Evolutionary conservation across 2,329 filamentous ascomycete genomes (phyloP).

Genomic region (Penicillium occitanis): DNA sequence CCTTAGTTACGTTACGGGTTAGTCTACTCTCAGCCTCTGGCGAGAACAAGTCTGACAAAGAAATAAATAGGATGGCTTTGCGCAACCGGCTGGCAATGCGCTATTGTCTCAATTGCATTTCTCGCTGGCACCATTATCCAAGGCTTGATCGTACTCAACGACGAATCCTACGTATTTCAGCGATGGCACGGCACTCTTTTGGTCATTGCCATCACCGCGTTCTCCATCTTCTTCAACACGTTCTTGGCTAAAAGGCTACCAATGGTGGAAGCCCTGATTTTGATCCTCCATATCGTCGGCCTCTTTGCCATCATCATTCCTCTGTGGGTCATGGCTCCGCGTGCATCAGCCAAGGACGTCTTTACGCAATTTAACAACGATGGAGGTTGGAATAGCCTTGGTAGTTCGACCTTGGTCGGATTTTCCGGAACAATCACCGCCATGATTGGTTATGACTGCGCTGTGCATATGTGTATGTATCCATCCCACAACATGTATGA

Average conservation of each 20-base stretch:
- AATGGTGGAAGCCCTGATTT: constrained; percentile 38
- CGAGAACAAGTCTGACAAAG: not conserved
- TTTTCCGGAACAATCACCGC: constrained; percentile 42
- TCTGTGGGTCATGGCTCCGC: constrained; percentile 44
- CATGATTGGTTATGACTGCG: constrained; percentile 38
- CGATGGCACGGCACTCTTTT: constrained; percentile 49
- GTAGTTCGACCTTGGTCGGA: constrained; percentile 43
- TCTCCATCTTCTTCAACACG: constrained; percentile 47
- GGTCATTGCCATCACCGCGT: constrained; percentile 41
- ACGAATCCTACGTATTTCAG: constrained; percentile 40
- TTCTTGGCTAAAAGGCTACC: constrained; percentile 42
- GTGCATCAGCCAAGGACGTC: constrained; percentile 37
- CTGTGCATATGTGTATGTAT: constrained; percentile 48
- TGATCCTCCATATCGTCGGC: constrained; percentile 46
- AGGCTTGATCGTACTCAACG: constrained; percentile 47
- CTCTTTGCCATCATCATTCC: constrained; percentile 47
- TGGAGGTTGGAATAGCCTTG: constrained; percentile 41
- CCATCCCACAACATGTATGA: not conserved
- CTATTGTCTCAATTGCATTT: constrained; percentile 46
- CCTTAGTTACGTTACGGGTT: constrained; percentile 49
- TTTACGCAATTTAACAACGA: constrained; percentile 44
- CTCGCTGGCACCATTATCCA: constrained; percentile 48
- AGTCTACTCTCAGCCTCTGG: not conserved
- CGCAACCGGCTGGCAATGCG: constrained; percentile 48
- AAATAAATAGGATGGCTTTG: constrained; percentile 41